Evolutionary conservation across 1,284 basidiomycete species (phyloP).

Genomic region (Pseudozyma tsukubaensis): DNA sequence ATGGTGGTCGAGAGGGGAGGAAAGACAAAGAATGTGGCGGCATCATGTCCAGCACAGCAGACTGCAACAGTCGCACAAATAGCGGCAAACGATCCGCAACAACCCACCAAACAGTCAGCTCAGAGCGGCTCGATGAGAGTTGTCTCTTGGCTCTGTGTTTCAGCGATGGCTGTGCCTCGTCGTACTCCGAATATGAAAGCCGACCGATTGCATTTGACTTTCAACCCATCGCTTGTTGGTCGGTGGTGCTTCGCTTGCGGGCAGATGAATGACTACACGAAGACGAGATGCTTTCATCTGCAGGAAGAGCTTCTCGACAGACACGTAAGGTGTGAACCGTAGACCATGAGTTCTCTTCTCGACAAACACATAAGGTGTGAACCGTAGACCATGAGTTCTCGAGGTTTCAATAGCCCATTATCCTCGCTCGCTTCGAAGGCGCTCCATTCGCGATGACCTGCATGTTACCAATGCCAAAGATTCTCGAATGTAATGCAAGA

Average conservation of each 20-base stretch:
- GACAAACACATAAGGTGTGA: too few species aligned
- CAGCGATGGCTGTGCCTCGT: not conserved
- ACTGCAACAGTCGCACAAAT: not conserved
- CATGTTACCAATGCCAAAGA: too few species aligned
- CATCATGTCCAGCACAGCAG: not conserved
- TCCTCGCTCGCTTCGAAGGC: too few species aligned
- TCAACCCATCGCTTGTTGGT: not conserved
- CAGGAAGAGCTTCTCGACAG: not conserved
- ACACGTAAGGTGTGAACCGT: too few species aligned
- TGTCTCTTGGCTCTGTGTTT: not conserved
- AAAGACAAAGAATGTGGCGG: not conserved
- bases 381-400: too few species aligned
- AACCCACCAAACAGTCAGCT: slow-evolving; percentile 3
- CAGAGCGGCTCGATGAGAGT: not conserved
- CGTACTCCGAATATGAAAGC: not conserved
- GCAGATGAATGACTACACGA: slow-evolving; percentile 1
- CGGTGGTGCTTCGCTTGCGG: slow-evolving; percentile 2
- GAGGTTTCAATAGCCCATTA: too few species aligned
- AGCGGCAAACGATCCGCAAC: not conserved
- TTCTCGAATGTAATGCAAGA: too few species aligned
- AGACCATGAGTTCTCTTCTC: too few species aligned
- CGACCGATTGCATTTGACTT: not conserved
- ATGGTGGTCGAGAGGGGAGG: not conserved
- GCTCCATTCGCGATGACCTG: too few species aligned
- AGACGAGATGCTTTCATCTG: not conserved